Base-by-base conservation (phyloP, 2,329 filamentous ascomycete species). In the Iodosphaeria phyllophila region DNA sequence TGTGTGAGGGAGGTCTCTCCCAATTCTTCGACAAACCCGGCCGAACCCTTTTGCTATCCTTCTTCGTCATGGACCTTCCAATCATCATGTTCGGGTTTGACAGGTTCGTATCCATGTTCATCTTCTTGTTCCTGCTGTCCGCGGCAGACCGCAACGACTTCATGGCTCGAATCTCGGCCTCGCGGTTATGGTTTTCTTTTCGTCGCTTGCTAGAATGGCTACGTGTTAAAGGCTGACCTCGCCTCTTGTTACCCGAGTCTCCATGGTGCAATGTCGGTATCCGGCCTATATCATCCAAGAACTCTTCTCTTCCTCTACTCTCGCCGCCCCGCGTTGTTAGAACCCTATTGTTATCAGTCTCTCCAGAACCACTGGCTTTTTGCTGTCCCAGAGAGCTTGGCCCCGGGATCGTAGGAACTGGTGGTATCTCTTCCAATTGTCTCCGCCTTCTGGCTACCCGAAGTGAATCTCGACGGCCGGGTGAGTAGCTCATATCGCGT, bases 81-180 rank as follows among this genome's bases (percentile, higher is more conserved):
- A 68, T 56, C 26, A 63, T 63, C 45, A 62, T 65, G n/a, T n/a
- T n/a, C n/a, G n/a, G n/a, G n/a, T n/a, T n/a, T n/a, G n/a, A n/a
- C n/a, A n/a, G n/a, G n/a, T n/a, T n/a, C n/a, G n/a, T n/a, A n/a
- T n/a, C n/a, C n/a, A n/a, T n/a, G n/a, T n/a, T n/a, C n/a, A n/a
- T n/a, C n/a, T n/a, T n/a, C n/a, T n/a, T n/a, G n/a, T n/a, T n/a
- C n/a, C n/a, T n/a, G 16, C 59, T 55, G 31, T 72, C 63, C 23
- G 63, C 60, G 8, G 62, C 61, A 5, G 72, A 60, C 25, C 77
- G 66, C 12, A 63, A 64, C 20, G 69, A 66, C 41, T 69, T 77
- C 76, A 93, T 79, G 27, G 79, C 72, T 43, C 74, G 78, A 42
- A 93, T 83, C 50, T 92, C 82, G 32, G 79, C 79, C 49, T 92